Evolutionary conservation across 108 stramenopile species (phyloP), one percentile per base, ranked within the genome.

Genomic region (Hondaea fermentalgiana): DNA sequence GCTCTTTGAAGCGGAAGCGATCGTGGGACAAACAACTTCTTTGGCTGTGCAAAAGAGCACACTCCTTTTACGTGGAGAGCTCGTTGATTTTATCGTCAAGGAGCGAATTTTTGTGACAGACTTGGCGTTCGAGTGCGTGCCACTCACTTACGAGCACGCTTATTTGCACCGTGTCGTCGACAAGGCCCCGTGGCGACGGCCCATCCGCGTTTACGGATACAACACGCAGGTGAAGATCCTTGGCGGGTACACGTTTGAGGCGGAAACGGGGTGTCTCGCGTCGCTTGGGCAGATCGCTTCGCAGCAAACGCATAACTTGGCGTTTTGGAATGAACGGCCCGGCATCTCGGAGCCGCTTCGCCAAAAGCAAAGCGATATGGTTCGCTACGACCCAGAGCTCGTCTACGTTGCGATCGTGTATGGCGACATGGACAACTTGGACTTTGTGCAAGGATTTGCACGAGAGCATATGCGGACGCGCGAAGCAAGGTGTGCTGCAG

Each of bases 381-480:
- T 76, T 55, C 5, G 17, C 5, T 90, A 72, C 51, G 57, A 90
- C 51, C 14, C 57, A 35, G 23, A 23, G 4, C 51, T 14, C 28
- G 60, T 88, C n/a, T 90, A 90, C 69, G 5, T 90, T 4, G 69
- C 88, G 16, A 23, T 90, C 59, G 25, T 87, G 4, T 16, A 88
- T 42, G 90, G 90, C 4, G 90, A 90, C 42, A 60, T 87, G 19
- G 90, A 90, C 59, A 90, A 90, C 90, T 42, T 90, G 8, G 25
- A 23, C 29, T 64, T 88, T 25, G 8, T 90, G 44, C 60, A 88
- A 28, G 43, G 44, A 10, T n/a, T 57, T 51, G 21, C 35, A 5
- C 44, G 71, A 5, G 1, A 57, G 4, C 57, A 57, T 29, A 88
- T 72, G 87, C 60, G 47, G 14, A 21, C 23, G 58, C 87, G 87